Evolutionary conservation across 2,329 filamentous ascomycete genomes (phyloP), one percentile per base, ranked within the genome.

Genomic region (Aspergillus aculeatinus): DNA sequence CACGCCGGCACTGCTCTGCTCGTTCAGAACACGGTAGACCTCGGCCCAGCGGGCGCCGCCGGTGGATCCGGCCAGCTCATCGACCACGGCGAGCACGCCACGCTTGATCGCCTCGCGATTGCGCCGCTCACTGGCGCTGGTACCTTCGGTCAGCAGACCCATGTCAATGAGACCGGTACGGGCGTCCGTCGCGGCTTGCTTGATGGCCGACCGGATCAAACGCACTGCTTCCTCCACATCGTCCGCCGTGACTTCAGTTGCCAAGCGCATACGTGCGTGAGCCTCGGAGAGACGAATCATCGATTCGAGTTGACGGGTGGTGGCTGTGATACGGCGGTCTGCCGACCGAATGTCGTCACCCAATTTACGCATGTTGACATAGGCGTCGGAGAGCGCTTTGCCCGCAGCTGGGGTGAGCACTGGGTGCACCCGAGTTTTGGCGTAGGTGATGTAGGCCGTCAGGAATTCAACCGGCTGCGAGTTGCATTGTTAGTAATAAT

Each of bases 201-300:
- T 98, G 72, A 99, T 86, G 1, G 96, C 95, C 0, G 88, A 90
- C 71, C 94, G 92, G 77, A 99, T 99, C 48, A 99, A 83, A 11
- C 95, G 89, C 51, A 96, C 91, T 0, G 95, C 93, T 79, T 99
- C 95, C 53, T 87, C 80, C 5, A 99, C 96, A 70, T 99, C 96
- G 52, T 85, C 84, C 29, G 84, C 86, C 0, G 90, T 92, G 48
- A 99, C 95, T 14, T 82, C 85, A 2, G 82, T 75, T 0, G 89
- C 86, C 5, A 99, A 85, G 4, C 95, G 90, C 96, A 99, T 99
- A 77, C 97, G 97, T 53, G 95, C 96, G 77, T 99, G 96, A 0
- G 93, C 95, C 80, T 99, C 95, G 1, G 93, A 81, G 3, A 99
- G 89, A 63, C 95, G 94, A 73, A 99, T 98, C 96, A 99, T 99